Evolutionary conservation across 2,329 filamentous ascomycete genomes (phyloP).

Genomic region (Tetracladium maxilliforme): DNA sequence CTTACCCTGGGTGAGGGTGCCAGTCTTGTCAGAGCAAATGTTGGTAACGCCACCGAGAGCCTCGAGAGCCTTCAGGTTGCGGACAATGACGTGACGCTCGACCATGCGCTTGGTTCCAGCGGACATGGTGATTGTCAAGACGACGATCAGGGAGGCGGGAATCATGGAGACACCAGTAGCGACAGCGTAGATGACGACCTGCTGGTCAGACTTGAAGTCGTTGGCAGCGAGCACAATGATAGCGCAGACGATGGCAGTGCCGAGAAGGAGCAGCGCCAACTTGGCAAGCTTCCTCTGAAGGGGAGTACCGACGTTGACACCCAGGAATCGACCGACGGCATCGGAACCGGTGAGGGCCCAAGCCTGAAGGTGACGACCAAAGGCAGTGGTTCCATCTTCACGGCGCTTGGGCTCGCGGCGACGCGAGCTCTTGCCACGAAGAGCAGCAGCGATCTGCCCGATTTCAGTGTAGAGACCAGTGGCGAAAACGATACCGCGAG

Average conservation of each 20-base stretch:
- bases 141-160: conserved; percentile 46
- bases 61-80: conserved; percentile 38
- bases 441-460: conserved; percentile 45
- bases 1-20: conserved; percentile 34
- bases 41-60: conserved; percentile 40
- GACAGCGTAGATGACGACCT: conserved; percentile 50
- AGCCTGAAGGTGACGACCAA: conserved; percentile 26
- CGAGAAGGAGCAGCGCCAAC: conserved; percentile 46
- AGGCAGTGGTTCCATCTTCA: conserved; percentile 30
- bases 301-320: conserved; percentile 50
- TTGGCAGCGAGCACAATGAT: conserved; percentile 51
- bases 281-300: conserved; percentile 52
- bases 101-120: conserved; percentile 45
- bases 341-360: conserved; percentile 30
- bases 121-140: conserved; percentile 53
- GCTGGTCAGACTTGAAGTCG: conserved; percentile 28
- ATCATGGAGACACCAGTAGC: conserved; percentile 45
- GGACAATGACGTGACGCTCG: conserved; percentile 38
- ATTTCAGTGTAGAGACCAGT: conserved; percentile 48
- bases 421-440: conserved; percentile 35
- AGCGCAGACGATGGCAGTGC: conserved; percentile 46
- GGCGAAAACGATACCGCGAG: conserved; percentile 41
- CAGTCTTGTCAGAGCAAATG: conserved; percentile 40
- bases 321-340: conserved; percentile 43
- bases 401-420: conserved; percentile 28